Evolutionary conservation across 2,329 filamentous ascomycete species (phyloP), one percentile per base, ranked within the genome.

Genomic region (Diplodia seriata): DNA sequence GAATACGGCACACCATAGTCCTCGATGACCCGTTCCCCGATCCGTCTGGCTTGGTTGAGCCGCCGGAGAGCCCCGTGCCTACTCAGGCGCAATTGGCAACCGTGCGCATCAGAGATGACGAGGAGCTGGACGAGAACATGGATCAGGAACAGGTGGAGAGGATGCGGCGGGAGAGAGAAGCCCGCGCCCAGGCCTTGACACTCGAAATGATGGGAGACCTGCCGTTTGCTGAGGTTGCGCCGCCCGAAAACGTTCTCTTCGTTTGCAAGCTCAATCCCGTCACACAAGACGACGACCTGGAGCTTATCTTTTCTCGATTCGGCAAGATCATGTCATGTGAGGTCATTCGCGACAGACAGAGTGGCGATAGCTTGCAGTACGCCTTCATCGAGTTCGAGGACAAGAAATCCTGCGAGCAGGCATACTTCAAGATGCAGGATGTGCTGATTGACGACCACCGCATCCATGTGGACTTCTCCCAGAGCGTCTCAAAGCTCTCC

Each of bases 231-330:
- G 95, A 99, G 80, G 94, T 99, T 73, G 96, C 94, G 74, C 95
- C 95, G 4, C 95, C 95, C 0, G 95, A 99, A 81, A 98, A 99
- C 78, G 90, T 99, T 15, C 85, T 99, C 1, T 99, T 99, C 76
- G 94, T 99, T 53, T 99, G 95, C 89, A 99, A 99, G 78, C 85
- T 99, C 53, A 99, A 99, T 74, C 95, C 95, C 0, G 93, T 99
- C 56, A 99, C 95, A 11, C 91, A 92, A 75, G 94, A 97, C 75
- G 91, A 97, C 75, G 95, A 99, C 76, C 84, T 99, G 56, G 91
- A 97, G 77, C 86, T 98, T 71, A 98, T 99, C 70, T 99, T 99
- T 80, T 94, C 92, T 68, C 94, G 95, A 0, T 99, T 99, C 74
- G 95, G 95, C 72, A 94, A 91, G 76, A 97, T 99, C 51, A 79